Evolutionary conservation across 148 eudicot species (phyloP).

Genomic region (Chenopodium formosanum): DNA sequence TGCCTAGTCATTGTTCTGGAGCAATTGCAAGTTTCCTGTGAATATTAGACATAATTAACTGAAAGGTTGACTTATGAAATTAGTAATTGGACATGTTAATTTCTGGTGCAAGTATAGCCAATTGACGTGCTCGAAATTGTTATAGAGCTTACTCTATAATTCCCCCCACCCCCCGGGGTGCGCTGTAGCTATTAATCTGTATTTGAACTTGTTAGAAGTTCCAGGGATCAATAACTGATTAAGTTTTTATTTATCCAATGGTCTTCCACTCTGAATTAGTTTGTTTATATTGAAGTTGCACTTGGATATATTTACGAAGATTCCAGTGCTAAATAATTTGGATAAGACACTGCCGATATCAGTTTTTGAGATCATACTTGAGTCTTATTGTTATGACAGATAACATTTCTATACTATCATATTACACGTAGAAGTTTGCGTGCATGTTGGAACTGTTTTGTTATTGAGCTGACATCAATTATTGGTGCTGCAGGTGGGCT

Average conservation of each 20-base stretch:
- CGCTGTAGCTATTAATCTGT: too few relatives aligned
- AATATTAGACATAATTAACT: neutral
- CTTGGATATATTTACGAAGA: neutral
- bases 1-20: neutral
- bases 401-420: neutral
- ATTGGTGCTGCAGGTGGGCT: slow-evolving; percentile 73
- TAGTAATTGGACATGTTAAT: neutral
- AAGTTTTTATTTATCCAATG: neutral
- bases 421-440: neutral
- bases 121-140: neutral
- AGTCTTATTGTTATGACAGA: neutral
- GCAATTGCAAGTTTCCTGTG: neutral
- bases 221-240: neutral
- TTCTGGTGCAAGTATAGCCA: neutral
- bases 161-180: too few relatives aligned
- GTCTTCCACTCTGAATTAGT: neutral
- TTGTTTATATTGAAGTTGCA: neutral
- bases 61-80: neutral
- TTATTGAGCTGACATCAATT: slow-evolving; percentile 19
- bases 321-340: too few relatives aligned
- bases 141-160: neutral
- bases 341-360: too few relatives aligned
- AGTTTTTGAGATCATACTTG: neutral
- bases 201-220: too few relatives aligned
- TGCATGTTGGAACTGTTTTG: neutral